A percentile compares a stretch with the other conserved stretches of the same genome.
Evolutionary conservation across 495 filamentous ascomycete genomes (phyloP).

Genomic region (Penicillium diatomitis): DNA sequence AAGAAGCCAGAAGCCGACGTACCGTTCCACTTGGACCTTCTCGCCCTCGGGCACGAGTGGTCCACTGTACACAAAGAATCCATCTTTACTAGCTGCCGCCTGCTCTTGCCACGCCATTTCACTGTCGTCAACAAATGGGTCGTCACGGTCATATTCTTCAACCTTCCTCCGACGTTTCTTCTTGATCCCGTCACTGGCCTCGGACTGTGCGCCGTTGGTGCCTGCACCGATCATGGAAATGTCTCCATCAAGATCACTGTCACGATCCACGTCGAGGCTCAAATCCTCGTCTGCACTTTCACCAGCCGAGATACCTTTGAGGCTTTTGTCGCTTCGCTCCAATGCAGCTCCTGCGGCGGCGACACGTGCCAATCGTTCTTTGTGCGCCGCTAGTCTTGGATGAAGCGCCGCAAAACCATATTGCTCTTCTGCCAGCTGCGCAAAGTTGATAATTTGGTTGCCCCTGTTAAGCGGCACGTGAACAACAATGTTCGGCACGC

Average conservation of each 20-base stretch:
- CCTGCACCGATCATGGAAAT: conserved; percentile 59
- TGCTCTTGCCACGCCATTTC: conserved; percentile 94
- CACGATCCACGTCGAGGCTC: conserved; percentile 34
- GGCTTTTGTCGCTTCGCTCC: conserved; percentile 51
- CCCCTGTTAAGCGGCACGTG: conserved; percentile 68
- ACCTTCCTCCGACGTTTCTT: conserved; percentile 71
- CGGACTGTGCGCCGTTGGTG: conserved; percentile 39
- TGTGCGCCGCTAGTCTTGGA: conserved; percentile 78
- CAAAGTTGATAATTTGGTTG: conserved; percentile 92
- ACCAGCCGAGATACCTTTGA: conserved; percentile 47
- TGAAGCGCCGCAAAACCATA: conserved; percentile 94
- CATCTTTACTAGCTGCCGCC: conserved; percentile 85
- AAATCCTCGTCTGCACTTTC: conserved; percentile 55
- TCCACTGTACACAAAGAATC: conserved; percentile 82
- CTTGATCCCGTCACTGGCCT: conserved; percentile 42
- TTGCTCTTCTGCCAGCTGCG: conserved; percentile 80
- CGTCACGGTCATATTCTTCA: conserved; percentile 92
- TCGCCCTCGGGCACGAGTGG: conserved; percentile 79
- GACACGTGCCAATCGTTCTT: conserved; percentile 69
- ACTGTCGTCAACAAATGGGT: conserved; percentile 96
- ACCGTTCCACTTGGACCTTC: conserved; percentile 76
- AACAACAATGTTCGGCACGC: conserved; percentile 73
- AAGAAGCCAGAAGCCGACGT: conserved; percentile 13
- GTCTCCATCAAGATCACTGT: conserved; percentile 61
- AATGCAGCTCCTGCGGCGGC: conserved; percentile 75